Evolutionary conservation across 2,329 filamentous ascomycete genomes (phyloP).

Genomic region (Colletotrichum orbiculare): DNA sequence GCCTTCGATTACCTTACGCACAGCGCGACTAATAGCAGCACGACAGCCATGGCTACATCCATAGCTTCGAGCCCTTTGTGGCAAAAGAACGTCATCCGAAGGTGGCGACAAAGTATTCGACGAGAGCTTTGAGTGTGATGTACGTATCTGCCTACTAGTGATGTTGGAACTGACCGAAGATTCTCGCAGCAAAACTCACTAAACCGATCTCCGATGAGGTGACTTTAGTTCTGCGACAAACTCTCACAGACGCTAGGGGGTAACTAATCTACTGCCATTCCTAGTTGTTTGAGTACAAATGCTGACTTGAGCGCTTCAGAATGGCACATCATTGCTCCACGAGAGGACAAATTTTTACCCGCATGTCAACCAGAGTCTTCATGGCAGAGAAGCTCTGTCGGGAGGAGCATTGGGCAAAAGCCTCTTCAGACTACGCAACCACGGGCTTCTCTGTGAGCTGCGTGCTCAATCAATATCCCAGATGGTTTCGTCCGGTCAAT

Average conservation of each 20-base stretch:
- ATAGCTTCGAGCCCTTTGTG: constrained; percentile 4
- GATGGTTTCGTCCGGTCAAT: constrained; percentile 51
- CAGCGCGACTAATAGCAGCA: neutral
- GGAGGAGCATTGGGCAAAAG: constrained; percentile 53
- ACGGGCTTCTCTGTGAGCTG: too few species aligned
- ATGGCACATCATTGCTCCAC: constrained; percentile 20
- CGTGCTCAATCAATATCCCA: constrained; percentile 53
- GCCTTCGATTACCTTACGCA: too few species aligned
- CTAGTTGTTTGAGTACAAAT: neutral
- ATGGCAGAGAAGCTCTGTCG: constrained; percentile 57
- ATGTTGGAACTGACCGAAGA: too few species aligned
- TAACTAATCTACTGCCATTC: too few species aligned
- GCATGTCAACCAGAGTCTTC: constrained; percentile 62
- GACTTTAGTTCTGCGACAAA: too few species aligned
- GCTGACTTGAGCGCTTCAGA: constrained; percentile 35
- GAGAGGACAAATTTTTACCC: constrained; percentile 51
- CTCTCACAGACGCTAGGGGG: too few species aligned
- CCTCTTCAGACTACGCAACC: too few species aligned
- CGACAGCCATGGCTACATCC: neutral
- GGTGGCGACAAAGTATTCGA: neutral
- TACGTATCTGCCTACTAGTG: too few species aligned
- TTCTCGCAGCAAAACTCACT: too few species aligned
- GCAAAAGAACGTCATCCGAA: too few species aligned
- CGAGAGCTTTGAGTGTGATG: too few species aligned
- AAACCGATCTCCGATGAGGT: too few species aligned